These are phyloP conservation scores for Galerina marginata DNA, from an alignment of 768 basidiomycete genomes.

Conservation along the genomic window DNA sequence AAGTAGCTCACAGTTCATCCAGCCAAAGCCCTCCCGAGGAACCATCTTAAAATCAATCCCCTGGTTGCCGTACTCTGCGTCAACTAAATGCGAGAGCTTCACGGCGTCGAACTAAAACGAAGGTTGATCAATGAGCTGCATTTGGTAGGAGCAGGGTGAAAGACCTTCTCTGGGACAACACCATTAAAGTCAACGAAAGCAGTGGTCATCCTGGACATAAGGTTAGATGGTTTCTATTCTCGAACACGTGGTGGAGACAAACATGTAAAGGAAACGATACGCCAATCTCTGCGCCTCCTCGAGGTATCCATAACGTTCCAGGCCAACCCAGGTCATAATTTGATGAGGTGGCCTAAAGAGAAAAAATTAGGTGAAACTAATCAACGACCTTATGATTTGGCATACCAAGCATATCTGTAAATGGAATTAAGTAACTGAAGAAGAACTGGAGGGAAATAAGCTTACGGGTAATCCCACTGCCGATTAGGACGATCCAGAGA, in stretches of 20 bases:
- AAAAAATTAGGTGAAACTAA: not conserved
- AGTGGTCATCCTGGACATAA: constrained; percentile 77
- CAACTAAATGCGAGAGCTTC: constrained; percentile 92
- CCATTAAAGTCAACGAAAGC: constrained; percentile 98
- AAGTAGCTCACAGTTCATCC: constrained; percentile 85
- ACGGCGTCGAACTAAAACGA: constrained; percentile 86
- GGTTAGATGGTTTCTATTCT: not conserved
- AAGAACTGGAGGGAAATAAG: constrained; percentile 25
- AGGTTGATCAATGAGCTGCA: constrained; percentile 12
- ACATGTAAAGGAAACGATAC: constrained; percentile 99
- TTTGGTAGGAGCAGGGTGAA: not conserved
- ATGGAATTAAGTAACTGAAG: constrained; percentile 19
- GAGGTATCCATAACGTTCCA: constrained; percentile 94
- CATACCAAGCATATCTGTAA: constrained; percentile 70
- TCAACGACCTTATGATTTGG: not conserved
- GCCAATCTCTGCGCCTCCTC: constrained; percentile 93
- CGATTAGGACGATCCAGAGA: constrained; percentile 96
- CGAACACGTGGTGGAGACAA: constrained; percentile 11
- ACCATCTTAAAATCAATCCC: constrained; percentile 98
- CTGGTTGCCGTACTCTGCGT: constrained; percentile 96
- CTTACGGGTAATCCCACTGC: constrained; percentile 97
- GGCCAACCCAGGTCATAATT: constrained; percentile 97
- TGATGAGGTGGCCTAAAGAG: constrained; percentile 87
- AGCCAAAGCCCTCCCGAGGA: constrained; percentile 96
- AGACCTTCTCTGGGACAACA: constrained; percentile 96